Base-by-base conservation (phyloP, 345 rosid genomes). In the Heritiera littoralis region DNA sequence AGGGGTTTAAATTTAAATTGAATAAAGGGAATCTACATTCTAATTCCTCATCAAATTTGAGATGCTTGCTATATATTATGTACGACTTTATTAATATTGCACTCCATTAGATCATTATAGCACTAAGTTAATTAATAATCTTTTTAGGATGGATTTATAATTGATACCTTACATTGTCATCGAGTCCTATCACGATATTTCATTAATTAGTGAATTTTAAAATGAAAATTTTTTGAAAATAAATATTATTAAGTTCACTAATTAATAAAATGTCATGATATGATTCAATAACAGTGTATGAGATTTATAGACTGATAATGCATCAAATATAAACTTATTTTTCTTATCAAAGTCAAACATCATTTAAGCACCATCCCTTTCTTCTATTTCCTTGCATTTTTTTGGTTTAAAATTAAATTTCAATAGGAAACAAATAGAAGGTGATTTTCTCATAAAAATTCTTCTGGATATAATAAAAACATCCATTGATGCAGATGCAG, bases 11-110 rank as follows among this genome's bases (percentile, higher is more conserved):
- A 2, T 9, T 59, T 59, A 9, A 48, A 48, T 28, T 70, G 2
- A 70, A 70, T 49, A 70, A 49, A 71, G 75, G 75, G 28, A 71
- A 7, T 59, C 59, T 8, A 71, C 75, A 15, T 72, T 61, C 15
- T 71, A 20, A 28, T 23, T 48, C 28, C 30, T 54, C 76, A 51
- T 15, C 75, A 51, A 5, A 70, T 49, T 30, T 48, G 74, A 28
- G 58, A 70, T 70, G 4, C 56, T 48, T 11, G 11, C 38, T 48
- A 17, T 68, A 69, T 46, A 3, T 69, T 43, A 67, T 40, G 46
- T 3, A 40, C 49, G 10, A 9, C 13, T 66, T 66, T 66, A 23
- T 2, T 23, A 20, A 58, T 58, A 20, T 58, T 38, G 4, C 4
- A 38, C 41, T 2, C 41, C 41, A 38, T 38, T 18, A n/a, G n/a